Evolutionary conservation across 1,284 basidiomycete genomes (phyloP), one percentile per base, ranked within the genome.

Genomic region (Leccinum subrobustum): DNA sequence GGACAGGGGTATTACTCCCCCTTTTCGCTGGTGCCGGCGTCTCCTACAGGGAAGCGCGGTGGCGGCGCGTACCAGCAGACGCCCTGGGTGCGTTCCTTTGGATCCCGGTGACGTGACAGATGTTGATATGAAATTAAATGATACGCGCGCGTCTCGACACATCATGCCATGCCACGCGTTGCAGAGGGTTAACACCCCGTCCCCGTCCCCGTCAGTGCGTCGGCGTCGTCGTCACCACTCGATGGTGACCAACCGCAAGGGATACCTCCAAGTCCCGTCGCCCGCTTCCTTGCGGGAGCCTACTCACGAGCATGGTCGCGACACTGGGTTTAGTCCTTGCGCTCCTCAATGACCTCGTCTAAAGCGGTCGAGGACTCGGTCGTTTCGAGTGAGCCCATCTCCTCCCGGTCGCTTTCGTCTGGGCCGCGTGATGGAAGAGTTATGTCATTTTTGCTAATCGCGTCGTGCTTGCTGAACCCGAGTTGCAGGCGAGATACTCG

Each of bases 341-440:
- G 48, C 23, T 16, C 31, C 33, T 39, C 5, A 33, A 51, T 23
- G 20, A 18, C 20, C 6, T 8, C 2, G 31, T 7, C 16, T 18
- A 48, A 52, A 69, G 60, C 59, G 59, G 50, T n/a, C 20, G 9
- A 57, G 63, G 6, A 31, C 54, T 18, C 42, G 42, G 14, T 31
- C 66, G 27, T 70, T 62, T 54, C 67, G 54, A n/a, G 59, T 51
- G 27, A 68, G 39, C 0, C 61, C 61, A 12, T 54, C 67, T 4
- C 63, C 68, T 55, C 53, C 55, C 16, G 52, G 56, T 39, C 61
- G 58, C 4, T 9, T 18, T 44, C 42, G 9, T 44, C 68, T 65
- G 3, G 58, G 62, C n/a, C 47, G 64, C 3, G 64, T 71, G 27
- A 37, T 52, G 12, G 66, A 70, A 67, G 70, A 69, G 64, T 54